These are phyloP conservation scores for Wickerhamomyces hampshirensis DNA, from an alignment of 805 yeast genomes.

Conservation along the genomic window DNA sequence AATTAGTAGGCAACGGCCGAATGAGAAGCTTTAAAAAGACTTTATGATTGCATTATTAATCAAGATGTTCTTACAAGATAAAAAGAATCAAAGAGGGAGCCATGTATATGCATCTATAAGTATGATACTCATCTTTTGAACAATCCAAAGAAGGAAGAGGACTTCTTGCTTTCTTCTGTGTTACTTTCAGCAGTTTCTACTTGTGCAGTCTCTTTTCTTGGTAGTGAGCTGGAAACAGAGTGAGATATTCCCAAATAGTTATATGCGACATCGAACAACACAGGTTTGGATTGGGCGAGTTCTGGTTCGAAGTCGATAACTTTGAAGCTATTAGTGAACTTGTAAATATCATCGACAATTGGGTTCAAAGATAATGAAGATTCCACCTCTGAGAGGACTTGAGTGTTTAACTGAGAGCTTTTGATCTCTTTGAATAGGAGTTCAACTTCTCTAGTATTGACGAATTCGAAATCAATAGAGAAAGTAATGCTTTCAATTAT, in stretches of 20 bases:
- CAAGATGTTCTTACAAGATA: too few species aligned
- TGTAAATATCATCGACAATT: constrained; percentile 19
- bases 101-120: not conserved
- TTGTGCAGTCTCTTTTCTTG: too few species aligned
- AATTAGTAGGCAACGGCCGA: too few species aligned
- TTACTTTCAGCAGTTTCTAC: too few species aligned
- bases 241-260: too few species aligned
- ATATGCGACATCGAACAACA: constrained; percentile 89
- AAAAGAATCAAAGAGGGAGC: too few species aligned
- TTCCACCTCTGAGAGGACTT: constrained; percentile 41
- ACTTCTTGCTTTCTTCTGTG: not conserved
- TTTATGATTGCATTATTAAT: too few species aligned
- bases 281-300: constrained; percentile 80
- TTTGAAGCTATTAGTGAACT: constrained; percentile 21
- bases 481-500: constrained; percentile 4
- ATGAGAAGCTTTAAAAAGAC: too few species aligned
- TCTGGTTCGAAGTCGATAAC: constrained; percentile 29
- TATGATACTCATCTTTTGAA: not conserved
- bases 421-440: constrained; percentile 19
- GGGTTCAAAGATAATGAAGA: constrained; percentile 28
- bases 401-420: constrained; percentile 27
- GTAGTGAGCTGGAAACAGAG: too few species aligned
- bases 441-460: constrained; percentile 31
- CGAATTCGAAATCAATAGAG: constrained; percentile 26
- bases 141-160: not conserved